These are phyloP conservation scores for Stephania cephalantha DNA, from an alignment of 164 flowering plant species.

Conservation along the genomic window DNA sequence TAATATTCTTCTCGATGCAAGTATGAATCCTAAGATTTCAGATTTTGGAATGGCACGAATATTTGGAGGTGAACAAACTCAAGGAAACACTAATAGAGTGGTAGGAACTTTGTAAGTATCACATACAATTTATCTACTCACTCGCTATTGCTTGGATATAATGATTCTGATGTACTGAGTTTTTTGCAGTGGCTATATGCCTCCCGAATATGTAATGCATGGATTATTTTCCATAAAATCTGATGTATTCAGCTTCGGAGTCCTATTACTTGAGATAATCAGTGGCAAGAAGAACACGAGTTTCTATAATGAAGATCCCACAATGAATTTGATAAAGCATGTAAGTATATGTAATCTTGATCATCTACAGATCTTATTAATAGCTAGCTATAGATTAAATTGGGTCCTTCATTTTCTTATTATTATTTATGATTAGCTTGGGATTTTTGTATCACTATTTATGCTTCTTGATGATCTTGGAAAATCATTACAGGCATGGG, in stretches of 20 bases:
- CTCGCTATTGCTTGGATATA: too few species aligned
- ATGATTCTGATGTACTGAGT: neutral
- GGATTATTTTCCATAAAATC: conserved; percentile 59
- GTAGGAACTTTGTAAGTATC: conserved; percentile 71
- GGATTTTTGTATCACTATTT: too few species aligned
- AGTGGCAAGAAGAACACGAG: conserved; percentile 54
- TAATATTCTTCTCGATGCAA: conserved; percentile 52
- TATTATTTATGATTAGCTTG: too few species aligned
- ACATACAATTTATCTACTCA: too few species aligned
- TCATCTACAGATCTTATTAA: neutral
- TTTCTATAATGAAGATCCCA: conserved; percentile 31
- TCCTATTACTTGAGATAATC: conserved; percentile 52
- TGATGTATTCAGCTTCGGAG: conserved; percentile 68
- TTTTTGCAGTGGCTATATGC: conserved; percentile 60
- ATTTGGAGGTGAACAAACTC: conserved; percentile 45
- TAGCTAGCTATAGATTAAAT: neutral
- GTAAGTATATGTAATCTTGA: conserved; percentile 30
- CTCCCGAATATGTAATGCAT: conserved; percentile 70
- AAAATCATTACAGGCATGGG: conserved; percentile 1
- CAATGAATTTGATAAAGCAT: conserved; percentile 49
- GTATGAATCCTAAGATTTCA: conserved; percentile 63
- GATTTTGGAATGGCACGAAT: conserved; percentile 76
- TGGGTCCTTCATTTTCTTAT: neutral
- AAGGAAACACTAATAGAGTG: conserved; percentile 47
- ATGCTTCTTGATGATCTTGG: neutral